Evolutionary conservation across 805 yeast species (phyloP).

Genomic region (Saccharomycopsis lassenensis): DNA sequence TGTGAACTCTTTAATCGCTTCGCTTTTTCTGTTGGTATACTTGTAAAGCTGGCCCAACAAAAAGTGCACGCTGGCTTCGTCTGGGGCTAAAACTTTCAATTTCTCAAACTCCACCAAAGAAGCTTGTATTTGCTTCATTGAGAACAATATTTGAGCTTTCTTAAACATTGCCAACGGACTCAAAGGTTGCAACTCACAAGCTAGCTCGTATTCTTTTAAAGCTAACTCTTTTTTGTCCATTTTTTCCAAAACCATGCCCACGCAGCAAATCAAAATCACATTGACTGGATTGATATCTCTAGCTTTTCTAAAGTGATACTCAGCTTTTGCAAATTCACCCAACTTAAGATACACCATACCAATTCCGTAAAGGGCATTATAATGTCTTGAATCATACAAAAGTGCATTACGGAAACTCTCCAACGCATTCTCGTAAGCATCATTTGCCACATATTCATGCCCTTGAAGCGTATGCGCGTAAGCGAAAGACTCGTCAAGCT

Average conservation of each 20-base stretch:
- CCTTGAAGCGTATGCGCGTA: conserved; percentile 92
- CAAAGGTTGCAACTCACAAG: conserved; percentile 72
- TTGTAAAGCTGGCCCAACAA: conserved; percentile 80
- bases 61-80: conserved; percentile 90
- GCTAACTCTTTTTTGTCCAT: conserved; percentile 61
- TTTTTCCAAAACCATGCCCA: conserved; percentile 87
- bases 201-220: conserved; percentile 68
- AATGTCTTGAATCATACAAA: conserved; percentile 67
- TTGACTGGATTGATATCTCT: conserved; percentile 83
- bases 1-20: conserved; percentile 79
- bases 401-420: conserved; percentile 75
- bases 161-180: conserved; percentile 82
- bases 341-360: conserved; percentile 87
- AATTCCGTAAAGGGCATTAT: conserved; percentile 90
- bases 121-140: conserved; percentile 57
- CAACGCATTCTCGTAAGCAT: conserved; percentile 82
- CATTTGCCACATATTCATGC: conserved; percentile 80
- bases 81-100: conserved; percentile 72
- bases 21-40: conserved; percentile 57
- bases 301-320: conserved; percentile 79
- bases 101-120: conserved; percentile 69
- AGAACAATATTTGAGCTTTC: conserved; percentile 70
- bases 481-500: conserved; percentile 56
- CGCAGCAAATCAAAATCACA: conserved; percentile 80
- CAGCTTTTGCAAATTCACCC: conserved; percentile 78